Conservation (phyloP, 495 filamentous ascomycete genomes). For the Bathelium albidoporum region DNA sequence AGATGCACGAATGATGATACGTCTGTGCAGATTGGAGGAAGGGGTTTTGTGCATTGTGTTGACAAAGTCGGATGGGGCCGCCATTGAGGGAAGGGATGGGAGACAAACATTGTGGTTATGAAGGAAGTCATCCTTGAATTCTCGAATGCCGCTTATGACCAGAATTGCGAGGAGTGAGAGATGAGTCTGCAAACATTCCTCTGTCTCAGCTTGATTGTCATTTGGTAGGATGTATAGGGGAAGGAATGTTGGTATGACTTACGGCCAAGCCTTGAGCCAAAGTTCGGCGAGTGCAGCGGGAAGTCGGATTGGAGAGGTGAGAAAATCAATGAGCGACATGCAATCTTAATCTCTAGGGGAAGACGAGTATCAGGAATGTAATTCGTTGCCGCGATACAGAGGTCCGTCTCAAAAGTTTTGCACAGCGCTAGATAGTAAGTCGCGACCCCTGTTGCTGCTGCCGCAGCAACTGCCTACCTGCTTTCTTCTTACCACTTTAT, state of each 20-base stretch:
- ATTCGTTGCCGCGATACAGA: neutral
- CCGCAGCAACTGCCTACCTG: too few species aligned
- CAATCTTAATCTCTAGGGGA: neutral
- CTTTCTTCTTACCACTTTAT: too few species aligned
- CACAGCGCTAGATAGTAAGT: too few species aligned
- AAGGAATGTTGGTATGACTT: neutral
- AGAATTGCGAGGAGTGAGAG: neutral
- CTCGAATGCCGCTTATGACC: neutral
- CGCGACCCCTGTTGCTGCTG: too few species aligned
- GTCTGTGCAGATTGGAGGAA: slow-evolving; percentile 27
- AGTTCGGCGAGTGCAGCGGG: neutral
- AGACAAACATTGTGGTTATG: slow-evolving; percentile 62
- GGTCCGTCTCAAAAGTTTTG: too few species aligned
- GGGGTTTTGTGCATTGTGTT: slow-evolving; percentile 26
- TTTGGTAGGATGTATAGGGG: neutral
- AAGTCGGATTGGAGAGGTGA: neutral
- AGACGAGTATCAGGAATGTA: neutral
- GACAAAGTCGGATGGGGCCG: slow-evolving; percentile 23
- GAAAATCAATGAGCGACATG: neutral
- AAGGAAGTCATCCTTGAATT: slow-evolving; percentile 48
- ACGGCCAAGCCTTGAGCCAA: neutral
- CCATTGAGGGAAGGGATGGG: slow-evolving; percentile 29
- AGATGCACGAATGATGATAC: slow-evolving; percentile 24
- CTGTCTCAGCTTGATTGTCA: neutral
- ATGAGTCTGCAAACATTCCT: neutral